phyloP scores from a whole-genome alignment of 2,329 filamentous ascomycete genomes.

The Nothophoma quercina region DNA sequence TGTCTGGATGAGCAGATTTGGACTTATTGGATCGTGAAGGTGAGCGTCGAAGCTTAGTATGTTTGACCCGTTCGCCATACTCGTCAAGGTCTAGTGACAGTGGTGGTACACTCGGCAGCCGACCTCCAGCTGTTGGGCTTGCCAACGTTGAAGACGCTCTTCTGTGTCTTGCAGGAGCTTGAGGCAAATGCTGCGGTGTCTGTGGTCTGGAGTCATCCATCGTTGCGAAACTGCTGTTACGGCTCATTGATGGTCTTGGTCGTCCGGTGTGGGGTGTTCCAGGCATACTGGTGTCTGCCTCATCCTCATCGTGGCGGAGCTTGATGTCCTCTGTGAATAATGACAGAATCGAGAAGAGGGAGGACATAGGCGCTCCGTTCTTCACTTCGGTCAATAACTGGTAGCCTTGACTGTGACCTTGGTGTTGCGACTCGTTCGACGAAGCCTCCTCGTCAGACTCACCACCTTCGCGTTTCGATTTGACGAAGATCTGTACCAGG shows the following conservation, averaged over 20 bases:
- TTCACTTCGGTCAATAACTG: constrained; percentile 96
- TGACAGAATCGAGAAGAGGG: constrained; percentile 94
- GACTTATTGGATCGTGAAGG: constrained; percentile 51
- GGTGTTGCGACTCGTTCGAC: constrained; percentile 65
- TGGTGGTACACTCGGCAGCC: constrained; percentile 71
- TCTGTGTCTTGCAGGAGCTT: constrained; percentile 31
- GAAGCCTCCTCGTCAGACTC: constrained; percentile 53
- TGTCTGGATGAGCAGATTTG: constrained; percentile 91
- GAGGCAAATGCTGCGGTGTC: constrained; percentile 36
- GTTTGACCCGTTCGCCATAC: constrained; percentile 29
- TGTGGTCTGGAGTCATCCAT: constrained; percentile 41
- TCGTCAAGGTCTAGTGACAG: constrained; percentile 69
- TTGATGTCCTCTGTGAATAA: constrained; percentile 96
- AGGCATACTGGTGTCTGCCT: constrained; percentile 48
- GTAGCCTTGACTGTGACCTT: constrained; percentile 79
- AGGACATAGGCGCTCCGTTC: constrained; percentile 98
- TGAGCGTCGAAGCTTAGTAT: constrained; percentile 28
- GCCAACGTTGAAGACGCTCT: constrained; percentile 40
- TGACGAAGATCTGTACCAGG: constrained; percentile 96
- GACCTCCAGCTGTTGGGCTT: constrained; percentile 47
- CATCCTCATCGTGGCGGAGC: constrained; percentile 72
- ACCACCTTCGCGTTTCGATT: constrained; percentile 69
- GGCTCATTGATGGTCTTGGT: constrained; percentile 29
- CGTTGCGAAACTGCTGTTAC: constrained; percentile 41
- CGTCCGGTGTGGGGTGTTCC: constrained; percentile 34